phyloP scores from a whole-genome alignment of 1,284 basidiomycete genomes.

The Kalmanozyma brasiliensis region DNA sequence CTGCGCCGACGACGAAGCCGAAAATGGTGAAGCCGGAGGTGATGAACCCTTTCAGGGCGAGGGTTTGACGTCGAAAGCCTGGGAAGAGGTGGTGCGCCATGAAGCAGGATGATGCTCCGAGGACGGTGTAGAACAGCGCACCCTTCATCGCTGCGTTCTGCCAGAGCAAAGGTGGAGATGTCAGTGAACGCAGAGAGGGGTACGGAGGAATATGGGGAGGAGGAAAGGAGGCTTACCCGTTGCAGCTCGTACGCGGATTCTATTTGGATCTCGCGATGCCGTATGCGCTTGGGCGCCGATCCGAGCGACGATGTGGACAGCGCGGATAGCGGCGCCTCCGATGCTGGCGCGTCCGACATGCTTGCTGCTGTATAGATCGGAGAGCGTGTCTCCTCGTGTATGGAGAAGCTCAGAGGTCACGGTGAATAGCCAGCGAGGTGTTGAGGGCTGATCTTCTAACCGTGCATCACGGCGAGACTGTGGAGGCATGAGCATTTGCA shows the following conservation, averaged over 20 bases:
- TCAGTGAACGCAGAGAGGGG: background rate
- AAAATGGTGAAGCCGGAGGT: constrained; percentile 59
- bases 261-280: constrained; percentile 57
- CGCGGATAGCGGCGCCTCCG: constrained; percentile 30
- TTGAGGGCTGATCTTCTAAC: background rate
- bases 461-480: background rate
- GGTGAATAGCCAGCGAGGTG: no score
- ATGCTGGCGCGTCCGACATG: constrained; percentile 17
- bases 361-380: background rate
- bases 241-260: constrained; percentile 59
- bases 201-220: background rate
- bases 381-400: no score
- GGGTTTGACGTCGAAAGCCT: constrained; percentile 54
- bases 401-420: no score
- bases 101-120: constrained; percentile 51
- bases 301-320: constrained; percentile 31
- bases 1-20: constrained; percentile 61
- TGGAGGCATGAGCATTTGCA: constrained; percentile 24
- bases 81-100: constrained; percentile 61
- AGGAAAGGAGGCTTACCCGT: constrained; percentile 33
- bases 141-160: constrained; percentile 59
- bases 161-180: background rate
- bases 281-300: constrained; percentile 41
- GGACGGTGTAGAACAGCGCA: constrained; percentile 44
- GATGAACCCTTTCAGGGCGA: constrained; percentile 62